Base-by-base conservation (phyloP, 805 yeast genomes). In the Nakazawaea populi region DNA sequence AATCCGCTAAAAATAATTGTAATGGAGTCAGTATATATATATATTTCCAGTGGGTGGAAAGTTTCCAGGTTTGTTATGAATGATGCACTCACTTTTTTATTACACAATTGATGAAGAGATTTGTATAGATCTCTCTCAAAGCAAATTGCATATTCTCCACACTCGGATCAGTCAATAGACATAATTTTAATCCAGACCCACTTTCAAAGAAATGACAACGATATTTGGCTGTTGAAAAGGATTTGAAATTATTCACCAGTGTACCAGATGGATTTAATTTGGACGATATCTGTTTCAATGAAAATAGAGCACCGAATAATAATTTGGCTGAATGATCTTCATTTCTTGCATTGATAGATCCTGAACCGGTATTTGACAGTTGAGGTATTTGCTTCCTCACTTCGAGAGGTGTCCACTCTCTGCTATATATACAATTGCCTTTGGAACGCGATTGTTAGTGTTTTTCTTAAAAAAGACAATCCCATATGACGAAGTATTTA, bases 141-240 rank as follows among this genome's bases (percentile, higher is more conserved):
- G 75, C 79, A 9, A 64, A 63, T 58, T 80, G 83, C 50, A 86
- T 60, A 56, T 80, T 76, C 47, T 81, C 84, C 9, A 79, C 72
- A 1, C 59, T 60, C 34, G 79, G 76, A 64, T 89, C 96, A 7
- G 92, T 82, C 31, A 90, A 66, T 28, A 91, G 62, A 35, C 87
- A 83, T 58, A 92, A 82, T 65, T 88, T 82, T 52, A 91, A 68
- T 37, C 89, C 90, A 1, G 94, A 78, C 5, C 89, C 80, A 1
- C 96, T 82, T 64, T 89, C 96, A 59, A 75, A 78, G 56, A 80
- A 84, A 63, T 92, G 97, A 30, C 89, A 81, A 55, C 91, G 76
- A 65, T 85, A 91, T 54, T 79, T 77, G 1, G 88, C 82, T 0
- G 96, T 88, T n/a, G 85, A 68, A 58, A 80, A 82, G 1, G 84